Evolutionary conservation across 371 early-diverging fungal genomes (phyloP), one percentile per base, ranked within the genome.

Genomic region (Mucor racemosus): DNA sequence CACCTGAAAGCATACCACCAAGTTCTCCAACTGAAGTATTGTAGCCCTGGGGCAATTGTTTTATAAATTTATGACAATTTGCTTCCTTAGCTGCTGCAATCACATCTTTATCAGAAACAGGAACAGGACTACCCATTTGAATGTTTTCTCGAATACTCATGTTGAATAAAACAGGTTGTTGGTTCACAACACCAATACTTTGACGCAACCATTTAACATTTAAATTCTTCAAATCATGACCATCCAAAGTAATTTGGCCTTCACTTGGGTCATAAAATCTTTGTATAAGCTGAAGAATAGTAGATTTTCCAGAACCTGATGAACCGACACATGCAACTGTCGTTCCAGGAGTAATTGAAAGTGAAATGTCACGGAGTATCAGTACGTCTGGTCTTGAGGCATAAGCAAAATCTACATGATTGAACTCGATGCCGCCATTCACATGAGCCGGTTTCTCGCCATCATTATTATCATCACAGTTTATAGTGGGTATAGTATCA

Each of bases 91-190:
- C 90, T 0, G 92, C 92, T 21, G 78, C 76, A 15, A 75, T 70
- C 1, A 94, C 82, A 53, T 84, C 67, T 4, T 84, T 84, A 57
- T 85, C 79, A 7, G 76, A 75, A 0, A 88, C 83, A 0, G 73
- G 67, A 5, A 62, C 64, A 1, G 85, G 79, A 7, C 66, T 62
- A 3, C 88, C 89, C 61, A 87, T 74, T 3, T 86, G 75, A 44
- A 95, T 87, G 75, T 93, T 94, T 54, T 93, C 92, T n/a, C 73
- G 74, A 66, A 94, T 91, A 5, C 88, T 76, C 7, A 88, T 84
- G 17, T 88, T 90, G 71, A 93, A 94, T 10, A 94, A 73, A 4
- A 84, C 80, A 5, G 94, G 95, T 35, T 82, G 76, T 76, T 96
- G 95, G 53, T 82, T 79, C 19, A 91, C 90, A 42, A 76, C 79